phyloP scores from a whole-genome alignment of 2,329 filamentous ascomycete species.

The Cadophora gregata region DNA sequence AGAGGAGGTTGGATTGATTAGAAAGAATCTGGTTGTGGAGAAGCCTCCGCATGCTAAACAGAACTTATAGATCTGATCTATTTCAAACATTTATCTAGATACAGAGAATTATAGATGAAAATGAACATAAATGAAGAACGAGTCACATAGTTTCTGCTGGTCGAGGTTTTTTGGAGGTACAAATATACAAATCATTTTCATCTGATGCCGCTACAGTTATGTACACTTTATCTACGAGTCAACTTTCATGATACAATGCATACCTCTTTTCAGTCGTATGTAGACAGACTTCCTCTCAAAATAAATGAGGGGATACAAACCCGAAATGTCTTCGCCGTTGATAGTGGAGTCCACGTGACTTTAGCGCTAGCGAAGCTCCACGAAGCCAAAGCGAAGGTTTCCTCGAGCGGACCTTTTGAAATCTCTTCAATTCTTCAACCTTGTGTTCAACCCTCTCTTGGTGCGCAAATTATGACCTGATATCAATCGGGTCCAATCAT shows the following conservation, averaged over 20 bases:
- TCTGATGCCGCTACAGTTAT: no score
- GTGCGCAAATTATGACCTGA: conserved; percentile 23
- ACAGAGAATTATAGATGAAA: conserved; percentile 1
- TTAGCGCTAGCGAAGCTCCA: conserved; percentile 17
- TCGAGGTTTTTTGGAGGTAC: no score
- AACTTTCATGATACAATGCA: no score
- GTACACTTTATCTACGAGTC: no score
- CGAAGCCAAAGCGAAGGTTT: conserved; percentile 5
- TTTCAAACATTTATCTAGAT: not conserved
- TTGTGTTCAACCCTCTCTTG: conserved; percentile 23
- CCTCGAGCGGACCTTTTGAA: not conserved
- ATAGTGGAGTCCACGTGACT: conserved; percentile 18
- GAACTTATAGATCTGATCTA: not conserved
- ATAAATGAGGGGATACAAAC: no score
- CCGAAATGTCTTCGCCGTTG: not conserved
- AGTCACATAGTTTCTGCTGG: not conserved
- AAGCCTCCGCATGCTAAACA: conserved; percentile 24
- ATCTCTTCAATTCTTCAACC: conserved; percentile 10
- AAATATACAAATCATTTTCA: no score
- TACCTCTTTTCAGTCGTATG: no score
- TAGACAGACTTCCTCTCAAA: no score
- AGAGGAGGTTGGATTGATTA: conserved; percentile 59
- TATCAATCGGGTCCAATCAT: conserved; percentile 30
- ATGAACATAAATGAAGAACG: not conserved
- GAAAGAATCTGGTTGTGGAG: conserved; percentile 53